Evolutionary conservation across 257 asterid genomes (phyloP), one percentile per base, ranked within the genome.

Genomic region (Nicotiana sylvestris): DNA sequence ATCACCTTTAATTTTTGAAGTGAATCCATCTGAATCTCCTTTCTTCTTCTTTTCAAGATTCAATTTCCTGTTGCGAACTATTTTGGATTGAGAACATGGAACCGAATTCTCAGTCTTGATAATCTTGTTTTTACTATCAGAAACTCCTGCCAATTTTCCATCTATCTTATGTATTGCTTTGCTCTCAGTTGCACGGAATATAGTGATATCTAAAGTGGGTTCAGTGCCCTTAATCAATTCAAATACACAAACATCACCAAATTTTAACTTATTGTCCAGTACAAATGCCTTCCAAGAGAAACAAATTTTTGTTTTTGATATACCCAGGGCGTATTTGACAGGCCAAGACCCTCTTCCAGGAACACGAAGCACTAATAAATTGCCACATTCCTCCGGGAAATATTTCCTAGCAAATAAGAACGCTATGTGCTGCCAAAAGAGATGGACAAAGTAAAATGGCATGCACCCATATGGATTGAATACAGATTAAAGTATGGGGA

Each of bases 231-330:
- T 13, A 43, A 18, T 46, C 37, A 78, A 21, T 77, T 81, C 76
- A 78, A 86, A 69, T 32, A 84, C 57, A 43, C 84, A 86, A 9
- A 46, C 84, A 27, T 86, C 89, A 1, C 84, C 85, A 5, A 21
- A 37, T 25, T 60, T 62, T 13, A 84, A 78, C 17, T 4, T 32
- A 82, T 77, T 86, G 33, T 84, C 85, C 12, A 0, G 13, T 10
- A 18, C 82, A 7, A 86, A 86, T 30, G 18, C 17, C 76, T 2
- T 66, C 89, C 86, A 86, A 1, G 78, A 83, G 2, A 18, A 0
- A 15, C 27, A 0, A 4, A 16, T 62, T 53, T 53, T 0, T 12
- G 65, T 62, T 0, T 35, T 12, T 27, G 0, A 1, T 13, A 1
- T 18, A 1, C 12, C 3, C 6, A 43, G 9, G n/a, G 21, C 0